Evolutionary conservation across 1,284 basidiomycete genomes (phyloP).

Genomic region (Thecaphora frezii): DNA sequence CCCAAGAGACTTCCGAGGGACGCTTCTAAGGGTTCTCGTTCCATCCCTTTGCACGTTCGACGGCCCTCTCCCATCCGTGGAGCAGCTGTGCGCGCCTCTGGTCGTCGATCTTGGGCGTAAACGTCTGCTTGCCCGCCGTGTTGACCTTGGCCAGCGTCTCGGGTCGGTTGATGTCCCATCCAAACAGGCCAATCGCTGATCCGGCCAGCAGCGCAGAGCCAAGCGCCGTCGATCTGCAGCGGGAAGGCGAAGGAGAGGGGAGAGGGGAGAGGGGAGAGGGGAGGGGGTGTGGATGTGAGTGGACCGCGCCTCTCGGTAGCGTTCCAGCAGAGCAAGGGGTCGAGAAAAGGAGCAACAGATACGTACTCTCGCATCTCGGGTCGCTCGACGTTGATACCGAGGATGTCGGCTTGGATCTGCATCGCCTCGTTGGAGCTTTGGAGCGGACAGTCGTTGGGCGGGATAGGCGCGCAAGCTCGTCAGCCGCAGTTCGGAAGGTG

Average conservation of each 20-base stretch:
- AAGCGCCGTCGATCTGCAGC: slow-evolving; percentile 79
- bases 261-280: slow-evolving; percentile 2
- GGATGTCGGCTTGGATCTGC: slow-evolving; percentile 87
- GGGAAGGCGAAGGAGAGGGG: not conserved
- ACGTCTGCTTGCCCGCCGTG: slow-evolving; percentile 75
- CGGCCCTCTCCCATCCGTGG: slow-evolving; percentile 50
- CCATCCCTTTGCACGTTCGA: slow-evolving; percentile 48
- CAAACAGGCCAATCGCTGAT: slow-evolving; percentile 81
- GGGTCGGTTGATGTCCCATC: slow-evolving; percentile 87
- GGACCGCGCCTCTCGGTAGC: no score
- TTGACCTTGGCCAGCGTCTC: slow-evolving; percentile 88
- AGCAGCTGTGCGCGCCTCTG: slow-evolving; percentile 58
- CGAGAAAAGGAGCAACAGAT: slow-evolving; percentile 1
- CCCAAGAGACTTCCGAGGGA: no score
- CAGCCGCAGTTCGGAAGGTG: no score
- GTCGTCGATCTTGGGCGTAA: slow-evolving; percentile 68
- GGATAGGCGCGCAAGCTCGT: no score
- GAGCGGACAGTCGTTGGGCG: no score
- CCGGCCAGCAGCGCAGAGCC: slow-evolving; percentile 96
- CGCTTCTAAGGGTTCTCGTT: slow-evolving; percentile 41
- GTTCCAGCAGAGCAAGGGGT: no score
- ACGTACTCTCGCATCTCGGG: slow-evolving; percentile 90
- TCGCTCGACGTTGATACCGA: slow-evolving; percentile 85
- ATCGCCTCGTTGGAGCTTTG: slow-evolving; percentile 72
- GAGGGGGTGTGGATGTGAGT: not conserved